A percentile compares a stretch with the other conserved stretches of the same genome.
Conservation (phyloP, 208 protist genomes). For the Kentomonas sorsogonicus region DNA sequence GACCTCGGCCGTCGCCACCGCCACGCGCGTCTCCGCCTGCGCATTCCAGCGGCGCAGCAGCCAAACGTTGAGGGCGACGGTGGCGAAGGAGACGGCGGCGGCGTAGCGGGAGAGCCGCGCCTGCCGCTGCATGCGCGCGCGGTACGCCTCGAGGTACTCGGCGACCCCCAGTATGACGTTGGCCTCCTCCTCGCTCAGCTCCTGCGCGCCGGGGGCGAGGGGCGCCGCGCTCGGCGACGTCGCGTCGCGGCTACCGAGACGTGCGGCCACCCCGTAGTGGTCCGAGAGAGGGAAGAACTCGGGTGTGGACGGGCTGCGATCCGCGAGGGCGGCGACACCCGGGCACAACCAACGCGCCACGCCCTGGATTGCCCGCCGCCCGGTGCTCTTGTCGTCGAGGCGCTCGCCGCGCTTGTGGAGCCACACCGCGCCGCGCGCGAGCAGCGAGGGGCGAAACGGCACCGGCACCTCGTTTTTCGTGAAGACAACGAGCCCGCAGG, state of each 20-base stretch:
- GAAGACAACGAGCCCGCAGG: constrained; percentile 75
- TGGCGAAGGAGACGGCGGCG: constrained; percentile 17
- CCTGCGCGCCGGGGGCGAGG: neutral
- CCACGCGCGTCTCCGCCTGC: constrained; percentile 25
- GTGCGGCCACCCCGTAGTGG: constrained; percentile 81
- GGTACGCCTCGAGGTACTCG: constrained; percentile 36
- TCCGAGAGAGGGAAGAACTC: constrained; percentile 66
- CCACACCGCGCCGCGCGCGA: constrained; percentile 2
- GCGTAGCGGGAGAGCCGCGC: constrained; percentile 33
- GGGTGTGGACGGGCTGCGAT: too few relatives aligned
- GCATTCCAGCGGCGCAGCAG: constrained; percentile 13
- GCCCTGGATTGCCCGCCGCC: too few relatives aligned
- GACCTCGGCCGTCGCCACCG: constrained; percentile 31
- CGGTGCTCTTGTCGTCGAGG: too few relatives aligned
- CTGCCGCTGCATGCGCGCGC: constrained; percentile 31
- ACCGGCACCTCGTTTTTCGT: constrained; percentile 48
- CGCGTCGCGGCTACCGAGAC: constrained; percentile 50
- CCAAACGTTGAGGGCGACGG: constrained; percentile 30
- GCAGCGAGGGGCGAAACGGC: constrained; percentile 12
- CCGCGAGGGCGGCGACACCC: too few relatives aligned
- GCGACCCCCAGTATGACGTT: constrained; percentile 32
- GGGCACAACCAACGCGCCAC: too few relatives aligned
- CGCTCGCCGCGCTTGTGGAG: neutral
- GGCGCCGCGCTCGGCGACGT: neutral
- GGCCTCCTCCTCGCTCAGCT: constrained; percentile 36